Evolutionary conservation across 371 early-diverging fungal species (phyloP).

Genomic region (Dinochytrium kinnereticum): DNA sequence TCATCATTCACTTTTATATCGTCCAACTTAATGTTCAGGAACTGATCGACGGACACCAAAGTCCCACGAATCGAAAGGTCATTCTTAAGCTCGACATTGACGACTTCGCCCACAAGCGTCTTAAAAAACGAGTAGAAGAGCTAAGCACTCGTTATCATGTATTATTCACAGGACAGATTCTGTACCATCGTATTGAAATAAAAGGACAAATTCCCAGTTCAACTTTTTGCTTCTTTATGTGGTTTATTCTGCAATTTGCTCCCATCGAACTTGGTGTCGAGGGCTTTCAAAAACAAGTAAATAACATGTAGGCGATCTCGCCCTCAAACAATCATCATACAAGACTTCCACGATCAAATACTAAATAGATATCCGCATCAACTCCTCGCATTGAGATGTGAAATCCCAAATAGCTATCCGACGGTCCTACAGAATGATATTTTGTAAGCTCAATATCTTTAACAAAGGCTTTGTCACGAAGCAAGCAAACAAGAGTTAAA

Average conservation of each 20-base stretch:
- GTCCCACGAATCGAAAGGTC: conserved; percentile 92
- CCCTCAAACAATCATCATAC: too few species aligned
- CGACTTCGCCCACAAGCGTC: conserved; percentile 93
- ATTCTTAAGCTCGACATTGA: conserved; percentile 98
- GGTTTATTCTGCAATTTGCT: too few species aligned
- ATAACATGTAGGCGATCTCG: not conserved
- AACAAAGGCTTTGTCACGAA: not conserved
- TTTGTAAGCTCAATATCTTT: not conserved
- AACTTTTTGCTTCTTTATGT: too few species aligned
- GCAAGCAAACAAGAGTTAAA: not conserved
- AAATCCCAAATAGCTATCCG: conserved; percentile 85
- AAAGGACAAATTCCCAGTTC: too few species aligned
- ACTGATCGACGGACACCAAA: conserved; percentile 97
- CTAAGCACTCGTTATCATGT: conserved; percentile 65
- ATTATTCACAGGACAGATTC: too few species aligned
- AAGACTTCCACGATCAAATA: too few species aligned
- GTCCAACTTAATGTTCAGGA: conserved; percentile 96
- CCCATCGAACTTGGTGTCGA: too few species aligned
- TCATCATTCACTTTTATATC: conserved; percentile 88
- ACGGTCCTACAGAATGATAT: conserved; percentile 63
- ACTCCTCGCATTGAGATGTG: conserved; percentile 50
- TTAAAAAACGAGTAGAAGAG: conserved; percentile 99
- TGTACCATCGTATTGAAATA: too few species aligned
- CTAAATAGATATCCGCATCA: conserved; percentile 16
- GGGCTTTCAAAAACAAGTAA: too few species aligned